Conservation (phyloP, 163 green algal species). For the Scenedesmus sp. region DNA sequence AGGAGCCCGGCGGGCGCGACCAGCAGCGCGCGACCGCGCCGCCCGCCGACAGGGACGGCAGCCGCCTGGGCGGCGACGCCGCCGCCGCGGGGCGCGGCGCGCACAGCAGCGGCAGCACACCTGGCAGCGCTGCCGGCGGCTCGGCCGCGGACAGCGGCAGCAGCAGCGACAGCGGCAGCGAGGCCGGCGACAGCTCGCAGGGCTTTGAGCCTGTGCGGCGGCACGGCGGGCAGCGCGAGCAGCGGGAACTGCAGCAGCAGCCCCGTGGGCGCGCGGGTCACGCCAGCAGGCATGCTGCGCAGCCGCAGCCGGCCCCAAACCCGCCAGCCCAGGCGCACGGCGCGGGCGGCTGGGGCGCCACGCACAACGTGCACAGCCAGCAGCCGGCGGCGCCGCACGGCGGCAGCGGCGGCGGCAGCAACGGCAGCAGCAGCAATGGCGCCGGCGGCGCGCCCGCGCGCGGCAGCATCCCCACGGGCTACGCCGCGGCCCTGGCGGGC, state of each 20-base stretch:
- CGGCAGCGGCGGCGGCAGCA: slow-evolving; percentile 5
- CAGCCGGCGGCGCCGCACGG: not conserved
- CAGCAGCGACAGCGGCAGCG: not conserved
- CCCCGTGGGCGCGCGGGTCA: no score
- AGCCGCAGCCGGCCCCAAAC: not conserved
- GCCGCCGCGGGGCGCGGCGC: not conserved
- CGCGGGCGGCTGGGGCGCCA: slow-evolving; percentile 3
- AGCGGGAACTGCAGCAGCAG: no score
- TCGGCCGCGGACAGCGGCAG: not conserved
- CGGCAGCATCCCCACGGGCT: slow-evolving; percentile 37
- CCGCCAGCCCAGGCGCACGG: not conserved
- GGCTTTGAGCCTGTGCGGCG: slow-evolving; percentile 14
- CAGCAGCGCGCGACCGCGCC: not conserved
- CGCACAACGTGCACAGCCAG: slow-evolving; percentile 13
- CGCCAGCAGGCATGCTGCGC: slow-evolving; percentile 10
- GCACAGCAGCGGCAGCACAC: slow-evolving; percentile 20
- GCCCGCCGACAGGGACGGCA: not conserved
- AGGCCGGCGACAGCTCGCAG: slow-evolving; percentile 6
- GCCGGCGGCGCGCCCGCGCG: no score
- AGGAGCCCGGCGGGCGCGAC: not conserved
- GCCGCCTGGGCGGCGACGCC: slow-evolving; percentile 11
- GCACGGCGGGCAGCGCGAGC: no score
- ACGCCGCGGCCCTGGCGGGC: slow-evolving; percentile 34
- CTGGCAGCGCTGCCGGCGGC: not conserved
- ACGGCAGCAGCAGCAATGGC: slow-evolving; percentile 29